Evolutionary conservation across 2,329 filamentous ascomycete species (phyloP).

Genomic region (Colletotrichum gigasporum): DNA sequence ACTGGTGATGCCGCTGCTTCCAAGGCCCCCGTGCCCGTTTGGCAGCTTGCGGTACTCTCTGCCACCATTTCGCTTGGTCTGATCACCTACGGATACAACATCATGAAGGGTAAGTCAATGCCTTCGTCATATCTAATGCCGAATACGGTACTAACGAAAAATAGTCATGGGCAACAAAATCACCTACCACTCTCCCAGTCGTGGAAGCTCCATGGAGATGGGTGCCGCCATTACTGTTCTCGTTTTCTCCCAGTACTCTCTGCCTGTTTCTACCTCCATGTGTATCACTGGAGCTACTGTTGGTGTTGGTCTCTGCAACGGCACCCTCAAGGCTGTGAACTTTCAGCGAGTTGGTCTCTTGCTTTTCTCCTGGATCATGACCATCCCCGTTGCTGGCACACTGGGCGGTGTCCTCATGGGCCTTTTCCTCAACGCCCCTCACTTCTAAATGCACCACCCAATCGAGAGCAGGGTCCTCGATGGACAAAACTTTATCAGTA

Average conservation of each 20-base stretch:
- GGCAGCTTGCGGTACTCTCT: constrained; percentile 79
- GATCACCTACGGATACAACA: constrained; percentile 83
- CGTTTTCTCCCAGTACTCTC: constrained; percentile 77
- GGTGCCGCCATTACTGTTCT: constrained; percentile 81
- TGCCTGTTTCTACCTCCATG: constrained; percentile 81
- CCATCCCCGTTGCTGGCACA: constrained; percentile 52
- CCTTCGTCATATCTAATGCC: background rate
- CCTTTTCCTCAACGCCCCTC: constrained; percentile 50
- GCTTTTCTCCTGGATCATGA: constrained; percentile 71
- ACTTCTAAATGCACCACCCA: constrained; percentile 21
- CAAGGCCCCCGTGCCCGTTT: constrained; percentile 75
- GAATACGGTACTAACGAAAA: constrained; percentile 32
- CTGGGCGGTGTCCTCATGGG: constrained; percentile 53
- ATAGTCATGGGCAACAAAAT: constrained; percentile 84
- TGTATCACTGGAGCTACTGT: constrained; percentile 84
- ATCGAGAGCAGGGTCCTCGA: background rate
- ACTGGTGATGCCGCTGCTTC: constrained; percentile 68
- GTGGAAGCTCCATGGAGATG: constrained; percentile 79
- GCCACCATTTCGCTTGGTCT: constrained; percentile 72
- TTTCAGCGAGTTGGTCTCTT: constrained; percentile 77
- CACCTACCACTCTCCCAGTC: constrained; percentile 71
- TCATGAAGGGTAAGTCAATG: constrained; percentile 74
- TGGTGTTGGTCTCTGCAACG: constrained; percentile 82
- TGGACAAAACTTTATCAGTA: background rate
- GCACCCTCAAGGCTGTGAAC: constrained; percentile 77